Evolutionary conservation across 169 alveolate genomes (phyloP).

Genomic region (Perkinsus chesapeaki): DNA sequence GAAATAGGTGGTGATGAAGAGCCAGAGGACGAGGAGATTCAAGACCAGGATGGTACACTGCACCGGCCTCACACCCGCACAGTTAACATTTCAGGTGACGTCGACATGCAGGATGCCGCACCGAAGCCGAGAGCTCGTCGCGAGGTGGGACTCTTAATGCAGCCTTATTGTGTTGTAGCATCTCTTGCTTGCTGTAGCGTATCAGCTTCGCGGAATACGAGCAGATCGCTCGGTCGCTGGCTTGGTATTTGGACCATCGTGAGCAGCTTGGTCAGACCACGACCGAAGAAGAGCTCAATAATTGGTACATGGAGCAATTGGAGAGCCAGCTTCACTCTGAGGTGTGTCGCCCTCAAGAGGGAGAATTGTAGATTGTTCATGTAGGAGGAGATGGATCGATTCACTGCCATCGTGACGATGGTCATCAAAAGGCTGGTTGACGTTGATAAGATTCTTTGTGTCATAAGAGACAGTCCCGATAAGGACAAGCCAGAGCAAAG

Average conservation of each 20-base stretch:
- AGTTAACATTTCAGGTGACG: neutral
- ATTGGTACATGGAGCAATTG: neutral
- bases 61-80: neutral
- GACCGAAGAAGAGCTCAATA: neutral
- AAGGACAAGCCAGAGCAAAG: neutral
- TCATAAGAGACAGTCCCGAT: neutral
- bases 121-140: neutral
- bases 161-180: neutral
- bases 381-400: neutral
- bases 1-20: neutral
- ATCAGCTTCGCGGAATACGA: neutral
- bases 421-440: neutral
- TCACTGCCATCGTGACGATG: neutral
- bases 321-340: constrained; percentile 1
- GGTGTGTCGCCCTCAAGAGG: neutral
- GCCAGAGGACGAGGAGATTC: neutral
- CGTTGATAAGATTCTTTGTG: neutral
- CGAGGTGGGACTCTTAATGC: neutral
- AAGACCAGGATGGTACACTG: neutral
- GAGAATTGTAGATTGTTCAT: neutral
- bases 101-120: neutral
- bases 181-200: neutral
- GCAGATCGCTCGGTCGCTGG: neutral
- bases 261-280: neutral
- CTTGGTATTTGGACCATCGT: neutral